Percentiles rank a stretch among this genome's conserved stretches.
These are phyloP conservation scores for Chamaecrista fasciculata DNA, from an alignment of 306 rosid genomes.

Conservation along the genomic window DNA sequence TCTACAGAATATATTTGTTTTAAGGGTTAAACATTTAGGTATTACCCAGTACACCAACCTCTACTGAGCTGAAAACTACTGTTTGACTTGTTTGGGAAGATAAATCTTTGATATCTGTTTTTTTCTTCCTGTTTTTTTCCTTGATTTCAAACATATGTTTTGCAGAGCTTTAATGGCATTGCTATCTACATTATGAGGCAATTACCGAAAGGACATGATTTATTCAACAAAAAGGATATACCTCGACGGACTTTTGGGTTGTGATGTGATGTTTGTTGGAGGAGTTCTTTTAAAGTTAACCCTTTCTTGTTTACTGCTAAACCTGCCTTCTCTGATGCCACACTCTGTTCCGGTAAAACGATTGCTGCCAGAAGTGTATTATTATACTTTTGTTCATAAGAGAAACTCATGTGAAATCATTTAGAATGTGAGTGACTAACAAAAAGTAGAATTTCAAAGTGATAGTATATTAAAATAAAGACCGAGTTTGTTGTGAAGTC, in stretches of 20 bases:
- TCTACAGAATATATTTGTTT: background rate
- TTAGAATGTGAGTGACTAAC: background rate
- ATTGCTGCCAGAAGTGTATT: constrained; percentile 56
- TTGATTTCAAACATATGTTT: background rate
- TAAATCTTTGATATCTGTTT: background rate
- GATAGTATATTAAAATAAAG: background rate
- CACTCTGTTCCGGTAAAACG: constrained; percentile 84
- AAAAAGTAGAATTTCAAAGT: background rate
- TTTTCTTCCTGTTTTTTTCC: background rate
- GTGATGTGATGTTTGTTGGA: constrained; percentile 85
- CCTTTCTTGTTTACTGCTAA: constrained; percentile 87
- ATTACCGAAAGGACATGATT: background rate
- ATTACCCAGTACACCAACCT: too few relatives aligned
- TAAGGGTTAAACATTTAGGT: background rate
- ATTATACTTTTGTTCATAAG: constrained; percentile 15
- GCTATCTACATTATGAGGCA: background rate
- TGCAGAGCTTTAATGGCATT: background rate
- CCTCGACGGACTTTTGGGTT: constrained; percentile 88
- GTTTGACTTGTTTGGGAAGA: background rate
- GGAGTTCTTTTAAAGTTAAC: constrained; percentile 88
- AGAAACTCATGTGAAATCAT: constrained; percentile 1
- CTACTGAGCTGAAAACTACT: background rate
- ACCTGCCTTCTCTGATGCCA: constrained; percentile 82
- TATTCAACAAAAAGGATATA: constrained; percentile 29
- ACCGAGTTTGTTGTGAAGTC: background rate